Base-by-base conservation (phyloP, 495 filamentous ascomycete genomes). In the Clavariopsis aquatica region DNA sequence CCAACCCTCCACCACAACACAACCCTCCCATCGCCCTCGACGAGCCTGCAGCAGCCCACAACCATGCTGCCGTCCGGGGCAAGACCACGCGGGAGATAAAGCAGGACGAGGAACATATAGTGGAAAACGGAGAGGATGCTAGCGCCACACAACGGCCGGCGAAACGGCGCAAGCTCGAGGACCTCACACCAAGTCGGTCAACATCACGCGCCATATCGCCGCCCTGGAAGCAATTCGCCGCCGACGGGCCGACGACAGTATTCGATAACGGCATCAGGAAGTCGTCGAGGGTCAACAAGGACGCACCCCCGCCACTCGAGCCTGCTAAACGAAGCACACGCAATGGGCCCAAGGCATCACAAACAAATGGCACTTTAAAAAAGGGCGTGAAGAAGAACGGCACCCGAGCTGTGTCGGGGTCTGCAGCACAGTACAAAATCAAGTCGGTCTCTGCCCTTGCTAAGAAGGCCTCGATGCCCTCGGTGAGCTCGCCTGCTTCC, bases 221-320 rank as follows among this genome's bases (percentile, higher is more conserved):
- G 60, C 94, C 94, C 24, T 98, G 94, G 94, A 98, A 94, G 79
- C 93, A 86, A 74, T 79, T 89, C 54, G 87, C 89, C 49, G 89
- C 85, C 26, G 90, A 96, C 46, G 95, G 93, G 0, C 94, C 94
- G 3, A 91, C 94, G 9, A 88, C 90, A 12, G 59, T 71, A 0
- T 90, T 96, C 66, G 86, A 87, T 65, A 87, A 91, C 77, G 94
- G 94, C 47, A 86, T 85, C 65, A 84, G 94, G 58, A 94, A 91
- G 74, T 76, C 64, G 52, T 57, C 31, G 60, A 60, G 57, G 20
- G 71, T 55, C n/a, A 74, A 60, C 60, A 56, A 52, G 58, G 64
- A 67, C 31, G 38, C 54, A 53, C 64, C 55, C 20, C 43, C 34
- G 57, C 85, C 90, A 68, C 81, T 88, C 34, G 80, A 76, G 28